Evolutionary conservation across 2,329 filamentous ascomycete genomes (phyloP).

Genomic region (Clonostachys solani): DNA sequence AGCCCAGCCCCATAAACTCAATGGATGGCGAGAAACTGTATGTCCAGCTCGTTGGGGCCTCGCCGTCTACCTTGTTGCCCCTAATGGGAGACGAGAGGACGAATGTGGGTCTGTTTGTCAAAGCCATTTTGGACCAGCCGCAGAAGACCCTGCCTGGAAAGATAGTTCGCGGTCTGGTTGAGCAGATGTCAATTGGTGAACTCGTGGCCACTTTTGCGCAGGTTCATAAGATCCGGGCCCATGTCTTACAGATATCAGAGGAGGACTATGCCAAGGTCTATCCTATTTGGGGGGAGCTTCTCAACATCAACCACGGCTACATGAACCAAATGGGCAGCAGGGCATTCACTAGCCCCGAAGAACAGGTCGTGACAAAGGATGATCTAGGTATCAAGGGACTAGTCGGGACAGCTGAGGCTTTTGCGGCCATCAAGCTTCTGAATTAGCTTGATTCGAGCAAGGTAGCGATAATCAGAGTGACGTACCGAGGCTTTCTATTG

Average conservation of each 20-base stretch:
- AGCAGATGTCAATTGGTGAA: constrained; percentile 14
- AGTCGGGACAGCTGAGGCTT: constrained; percentile 6
- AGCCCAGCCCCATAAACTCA: constrained; percentile 1
- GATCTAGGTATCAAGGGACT: constrained; percentile 15
- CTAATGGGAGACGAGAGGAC: constrained; percentile 19
- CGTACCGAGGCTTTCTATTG: no score
- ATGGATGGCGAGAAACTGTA: constrained; percentile 10
- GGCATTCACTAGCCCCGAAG: constrained; percentile 10
- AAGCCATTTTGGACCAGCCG: constrained; percentile 21
- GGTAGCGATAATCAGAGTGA: no score
- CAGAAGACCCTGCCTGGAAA: constrained; percentile 16
- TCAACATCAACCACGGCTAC: constrained; percentile 18
- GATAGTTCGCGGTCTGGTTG: constrained; percentile 18
- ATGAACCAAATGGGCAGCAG: constrained; percentile 15
- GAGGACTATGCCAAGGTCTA: constrained; percentile 15
- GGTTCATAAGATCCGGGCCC: constrained; percentile 5
- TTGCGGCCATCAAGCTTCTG: neutral
- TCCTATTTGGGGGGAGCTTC: constrained; percentile 17
- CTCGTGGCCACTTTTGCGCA: constrained; percentile 21
- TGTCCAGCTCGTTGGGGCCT: constrained; percentile 19
- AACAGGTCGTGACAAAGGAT: constrained; percentile 13
- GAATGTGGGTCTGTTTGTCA: constrained; percentile 26
- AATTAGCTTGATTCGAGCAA: no score
- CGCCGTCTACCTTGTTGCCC: constrained; percentile 14
- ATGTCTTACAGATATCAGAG: neutral